Conservation (phyloP, 495 filamentous ascomycete species). For the Acidiella bohemica region DNA sequence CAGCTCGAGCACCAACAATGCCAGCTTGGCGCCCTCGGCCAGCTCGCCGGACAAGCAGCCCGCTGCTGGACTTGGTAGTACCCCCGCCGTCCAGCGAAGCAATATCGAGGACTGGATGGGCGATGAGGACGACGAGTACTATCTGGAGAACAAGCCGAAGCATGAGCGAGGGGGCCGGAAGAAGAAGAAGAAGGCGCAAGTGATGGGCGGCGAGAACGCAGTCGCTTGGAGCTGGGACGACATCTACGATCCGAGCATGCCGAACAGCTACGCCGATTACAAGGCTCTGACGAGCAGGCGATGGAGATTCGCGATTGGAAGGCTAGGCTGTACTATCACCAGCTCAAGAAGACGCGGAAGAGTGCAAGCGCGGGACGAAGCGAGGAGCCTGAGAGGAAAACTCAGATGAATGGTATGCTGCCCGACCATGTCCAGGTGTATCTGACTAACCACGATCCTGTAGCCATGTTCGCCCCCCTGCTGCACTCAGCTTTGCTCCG, state of each 20-base stretch:
- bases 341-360: slow-evolving; percentile 31
- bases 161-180: slow-evolving; percentile 62
- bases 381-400: background rate
- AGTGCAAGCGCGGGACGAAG: background rate
- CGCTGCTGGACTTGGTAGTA: slow-evolving; percentile 3
- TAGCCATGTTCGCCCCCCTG: slow-evolving; percentile 20
- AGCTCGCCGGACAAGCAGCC: slow-evolving; percentile 19
- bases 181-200: slow-evolving; percentile 83
- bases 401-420: slow-evolving; percentile 8
- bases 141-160: slow-evolving; percentile 42
- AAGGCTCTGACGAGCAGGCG: slow-evolving; percentile 74
- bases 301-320: slow-evolving; percentile 79
- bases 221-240: slow-evolving; percentile 55
- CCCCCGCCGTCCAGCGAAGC: slow-evolving; percentile 34
- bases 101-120: slow-evolving; percentile 81
- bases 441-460: too few species aligned
- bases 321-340: slow-evolving; percentile 65
- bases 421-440: too few species aligned
- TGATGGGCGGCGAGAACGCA: slow-evolving; percentile 49
- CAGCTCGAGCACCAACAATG: slow-evolving; percentile 14
- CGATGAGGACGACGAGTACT: slow-evolving; percentile 59
- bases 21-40: slow-evolving; percentile 1
- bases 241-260: slow-evolving; percentile 72
- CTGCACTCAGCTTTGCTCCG: slow-evolving; percentile 16
- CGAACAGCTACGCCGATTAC: slow-evolving; percentile 81